Conservation (phyloP, 176 grass and related monocot species). For the Thinopyrum elongatum region DNA sequence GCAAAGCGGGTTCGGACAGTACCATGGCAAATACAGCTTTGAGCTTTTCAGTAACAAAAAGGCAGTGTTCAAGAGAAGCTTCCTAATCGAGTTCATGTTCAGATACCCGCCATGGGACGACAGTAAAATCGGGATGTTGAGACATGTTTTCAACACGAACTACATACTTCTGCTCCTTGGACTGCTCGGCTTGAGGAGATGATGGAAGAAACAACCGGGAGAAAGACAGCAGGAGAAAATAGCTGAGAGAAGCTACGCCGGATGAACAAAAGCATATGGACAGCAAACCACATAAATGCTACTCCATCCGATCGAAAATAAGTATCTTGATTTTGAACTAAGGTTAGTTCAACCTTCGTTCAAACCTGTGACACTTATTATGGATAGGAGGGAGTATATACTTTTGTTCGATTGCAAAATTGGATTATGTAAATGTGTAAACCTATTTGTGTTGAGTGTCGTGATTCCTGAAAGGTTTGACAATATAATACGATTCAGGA, state of each 20-base stretch:
- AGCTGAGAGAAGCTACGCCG: background rate
- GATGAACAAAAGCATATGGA: background rate
- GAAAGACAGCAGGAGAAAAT: background rate
- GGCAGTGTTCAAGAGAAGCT: conserved; percentile 68
- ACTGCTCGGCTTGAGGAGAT: conserved; percentile 56
- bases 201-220: background rate
- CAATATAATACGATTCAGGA: background rate
- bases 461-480: background rate
- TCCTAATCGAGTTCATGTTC: conserved; percentile 52
- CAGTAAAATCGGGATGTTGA: conserved; percentile 54
- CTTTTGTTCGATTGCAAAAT: background rate
- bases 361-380: no score
- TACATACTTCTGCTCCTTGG: conserved; percentile 50
- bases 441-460: background rate
- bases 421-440: no score
- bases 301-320: no score
- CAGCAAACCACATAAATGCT: background rate
- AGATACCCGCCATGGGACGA: conserved; percentile 76
- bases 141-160: conserved; percentile 47
- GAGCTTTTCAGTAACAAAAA: conserved; percentile 86
- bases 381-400: background rate
- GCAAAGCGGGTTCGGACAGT: conserved; percentile 62
- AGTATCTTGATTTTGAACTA: no score
- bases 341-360: no score
- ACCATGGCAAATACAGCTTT: conserved; percentile 91